Evolutionary conservation across 2,329 filamentous ascomycete genomes (phyloP).

Genomic region (Sporothrix inflata): DNA sequence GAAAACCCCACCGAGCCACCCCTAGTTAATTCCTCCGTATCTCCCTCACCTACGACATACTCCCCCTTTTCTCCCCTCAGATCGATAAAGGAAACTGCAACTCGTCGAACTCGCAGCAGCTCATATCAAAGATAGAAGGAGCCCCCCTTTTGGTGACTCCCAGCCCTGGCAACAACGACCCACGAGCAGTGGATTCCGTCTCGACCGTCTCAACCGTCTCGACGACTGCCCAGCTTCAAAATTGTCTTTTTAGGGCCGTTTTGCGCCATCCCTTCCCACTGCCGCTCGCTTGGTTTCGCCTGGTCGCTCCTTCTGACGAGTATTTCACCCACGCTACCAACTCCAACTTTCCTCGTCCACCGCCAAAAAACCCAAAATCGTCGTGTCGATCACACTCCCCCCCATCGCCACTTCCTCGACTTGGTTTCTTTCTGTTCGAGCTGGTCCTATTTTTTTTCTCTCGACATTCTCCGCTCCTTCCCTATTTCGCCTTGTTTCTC

Average conservation of each 20-base stretch:
- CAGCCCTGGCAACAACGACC: background rate
- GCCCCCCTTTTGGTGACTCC: background rate
- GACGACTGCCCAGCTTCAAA: background rate
- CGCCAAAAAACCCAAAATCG: background rate
- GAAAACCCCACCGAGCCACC: background rate
- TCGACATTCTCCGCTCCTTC: constrained; percentile 15
- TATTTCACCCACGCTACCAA: constrained; percentile 19
- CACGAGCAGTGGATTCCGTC: background rate
- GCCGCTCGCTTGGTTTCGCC: background rate
- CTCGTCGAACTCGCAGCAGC: background rate
- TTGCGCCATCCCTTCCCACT: background rate
- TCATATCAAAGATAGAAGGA: background rate
- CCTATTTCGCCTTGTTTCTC: background rate
- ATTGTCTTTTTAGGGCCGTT: background rate
- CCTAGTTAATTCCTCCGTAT: background rate
- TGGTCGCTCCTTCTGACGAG: constrained; percentile 7
- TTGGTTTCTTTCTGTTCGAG: background rate
- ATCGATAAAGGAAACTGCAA: constrained; percentile 5
- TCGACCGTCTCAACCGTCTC: background rate
- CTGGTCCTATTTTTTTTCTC: constrained; percentile 4
- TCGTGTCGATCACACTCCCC: constrained; percentile 24
- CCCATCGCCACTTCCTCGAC: constrained; percentile 22
- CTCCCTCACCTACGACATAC: background rate
- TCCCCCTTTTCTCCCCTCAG: background rate
- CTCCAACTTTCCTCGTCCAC: constrained; percentile 8